Percentiles rank a stretch among this genome's conserved stretches.
These are phyloP conservation scores for Trypanosomatidae sp. DNA, from an alignment of 208 protist species.

Conservation along the genomic window DNA sequence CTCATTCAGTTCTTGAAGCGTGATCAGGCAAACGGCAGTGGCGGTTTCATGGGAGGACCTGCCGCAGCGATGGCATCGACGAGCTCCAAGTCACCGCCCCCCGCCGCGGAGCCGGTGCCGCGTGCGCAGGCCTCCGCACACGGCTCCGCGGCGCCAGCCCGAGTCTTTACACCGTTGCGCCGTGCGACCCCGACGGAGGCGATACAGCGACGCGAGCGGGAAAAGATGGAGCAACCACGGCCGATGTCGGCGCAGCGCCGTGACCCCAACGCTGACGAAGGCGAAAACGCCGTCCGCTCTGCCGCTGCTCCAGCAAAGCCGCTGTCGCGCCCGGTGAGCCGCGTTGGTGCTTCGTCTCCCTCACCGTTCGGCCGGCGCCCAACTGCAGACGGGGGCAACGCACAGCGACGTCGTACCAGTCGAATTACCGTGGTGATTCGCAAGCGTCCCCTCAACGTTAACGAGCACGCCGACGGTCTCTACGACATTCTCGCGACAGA, in stretches of 20 bases:
- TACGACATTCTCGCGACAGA: conserved; percentile 92
- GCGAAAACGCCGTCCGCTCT: conserved; percentile 24
- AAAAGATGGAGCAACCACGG: conserved; percentile 24
- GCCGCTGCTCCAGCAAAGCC: conserved; percentile 32
- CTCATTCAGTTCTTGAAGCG: conserved; percentile 92
- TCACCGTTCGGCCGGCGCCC: conserved; percentile 44
- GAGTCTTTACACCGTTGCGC: conserved; percentile 27
- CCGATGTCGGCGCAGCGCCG: conserved; percentile 35
- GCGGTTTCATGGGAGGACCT: neutral
- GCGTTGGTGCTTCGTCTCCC: conserved; percentile 49
- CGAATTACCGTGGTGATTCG: conserved; percentile 91
- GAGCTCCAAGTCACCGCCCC: conserved; percentile 21
- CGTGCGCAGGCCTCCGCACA: conserved; percentile 19
- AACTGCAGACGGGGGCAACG: conserved; percentile 19
- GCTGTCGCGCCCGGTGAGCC: conserved; percentile 65
- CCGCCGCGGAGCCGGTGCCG: conserved; percentile 19
- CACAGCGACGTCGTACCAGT: conserved; percentile 43
- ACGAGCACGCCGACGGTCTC: conserved; percentile 75
- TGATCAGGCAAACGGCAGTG: conserved; percentile 39
- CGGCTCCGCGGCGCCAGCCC: conserved; percentile 19
- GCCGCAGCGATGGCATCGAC: neutral
- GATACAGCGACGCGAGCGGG: conserved; percentile 23
- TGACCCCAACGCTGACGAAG: conserved; percentile 46
- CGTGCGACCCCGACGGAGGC: conserved; percentile 19
- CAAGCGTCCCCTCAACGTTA: conserved; percentile 86